Evolutionary conservation across 1,139 yeast species (phyloP), one percentile per base, ranked within the genome.

Genomic region (Sugiyamaella paludigena): DNA sequence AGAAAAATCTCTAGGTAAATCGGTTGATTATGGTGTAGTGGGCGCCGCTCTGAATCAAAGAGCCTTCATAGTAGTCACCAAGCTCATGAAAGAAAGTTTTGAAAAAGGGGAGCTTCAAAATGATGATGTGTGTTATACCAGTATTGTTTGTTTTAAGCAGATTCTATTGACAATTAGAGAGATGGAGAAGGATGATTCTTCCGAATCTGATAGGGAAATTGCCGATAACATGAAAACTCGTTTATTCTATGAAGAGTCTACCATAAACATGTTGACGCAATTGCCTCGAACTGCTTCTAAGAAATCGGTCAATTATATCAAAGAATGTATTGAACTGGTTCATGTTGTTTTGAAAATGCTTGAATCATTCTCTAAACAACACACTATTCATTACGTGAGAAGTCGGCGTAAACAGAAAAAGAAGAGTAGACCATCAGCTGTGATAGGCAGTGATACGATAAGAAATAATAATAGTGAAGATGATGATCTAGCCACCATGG

Each of bases 11-110:
- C 50, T 48, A 6, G 53, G 55, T 26, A 9, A 45, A 6, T 27
- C 16, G 1, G 19, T 32, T 11, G 83, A 83, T 52, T 83, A 74
- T 61, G 83, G 84, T 0, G 76, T 83, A 2, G 78, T 89, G 3
- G 87, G 87, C 3, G 79, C 79, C 4, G 84, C 83, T 0, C 69
- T 91, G 38, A 78, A 82, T 53, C 87, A 83, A 52, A 78, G 82
- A 30, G 77, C 82, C 45, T 81, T 88, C 51, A 75, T 81, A 39
- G 72, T 84, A 36, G 73, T 87, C 28, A 73, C 81, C 40, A 76
- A 79, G 15, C 73, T 79, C 52, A 69, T 88, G 63, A 70, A 84
- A 36, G 76, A 74, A 19, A 76, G 84, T 8, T 70, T 66, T 47
- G 80, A 77, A 13, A 59, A 60, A 30, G 71, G 76, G 4, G 74